Evolutionary conservation across 305 asterid species (phyloP), one percentile per base, ranked within the genome.

Genomic region (Lippia alba): DNA sequence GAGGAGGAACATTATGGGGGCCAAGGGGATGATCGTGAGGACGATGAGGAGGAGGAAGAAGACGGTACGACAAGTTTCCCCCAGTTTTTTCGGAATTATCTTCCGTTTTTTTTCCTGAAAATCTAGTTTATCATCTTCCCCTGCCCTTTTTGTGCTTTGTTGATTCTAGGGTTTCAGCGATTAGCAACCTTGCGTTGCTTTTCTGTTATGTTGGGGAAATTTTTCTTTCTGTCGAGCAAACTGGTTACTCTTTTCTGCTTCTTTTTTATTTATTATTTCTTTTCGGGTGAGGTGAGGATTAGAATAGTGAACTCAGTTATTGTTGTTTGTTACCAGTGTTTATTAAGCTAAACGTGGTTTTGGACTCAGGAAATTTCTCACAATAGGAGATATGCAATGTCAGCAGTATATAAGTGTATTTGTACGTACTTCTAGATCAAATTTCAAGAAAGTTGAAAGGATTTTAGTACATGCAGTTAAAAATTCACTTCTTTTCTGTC

Each of bases 21-120:
- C 51, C 83, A 61, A 64, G 80, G 60, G 11, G 89, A 74, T 61
- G 89, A 84, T 9, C 86, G 85, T 1, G 91, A 82, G 6, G 96
- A 87, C 5, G 93, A 88, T 2, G 99, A 93, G 10, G 98, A 92
- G 14, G 97, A 91, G 14, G 97, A 91, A 5, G 99, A 94, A 16
- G 96, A 91, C 24, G 97, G 97, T 94, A 79, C 12, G 73, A 0
- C 56, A 11, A n/a, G 56, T 65, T 56, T 18, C 33, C 30, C 16
- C 11, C 41, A 36, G 15, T 61, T 65, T 66, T 58, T n/a, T 36
- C 30, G 3, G 30, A 56, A 16, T 32, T 33, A 6, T 59, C 12
- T 18, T 6, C 15, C 32, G 41, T 64, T 5, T 17, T 48, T 5
- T n/a, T n/a, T n/a, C n/a, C n/a, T 19, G 64, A 66, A 8, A 44